Base-by-base conservation (phyloP, 495 filamentous ascomycete species). In the Lasiosphaeria ovina region DNA sequence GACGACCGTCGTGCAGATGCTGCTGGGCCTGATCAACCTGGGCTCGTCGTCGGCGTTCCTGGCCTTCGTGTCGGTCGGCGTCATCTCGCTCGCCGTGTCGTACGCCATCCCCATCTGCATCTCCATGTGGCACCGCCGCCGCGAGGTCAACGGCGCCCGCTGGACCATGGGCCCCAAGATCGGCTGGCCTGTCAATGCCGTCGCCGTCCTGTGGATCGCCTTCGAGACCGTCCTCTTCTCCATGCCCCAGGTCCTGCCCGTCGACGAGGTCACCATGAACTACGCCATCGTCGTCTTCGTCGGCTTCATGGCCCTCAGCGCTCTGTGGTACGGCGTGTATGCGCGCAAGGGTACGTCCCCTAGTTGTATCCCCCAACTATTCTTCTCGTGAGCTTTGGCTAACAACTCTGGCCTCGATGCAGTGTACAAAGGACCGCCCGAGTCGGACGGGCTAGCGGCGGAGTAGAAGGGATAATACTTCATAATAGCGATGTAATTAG, bases 291-390 rank as follows among this genome's bases (percentile, higher is more conserved):
- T 85, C 0, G 84, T 84, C 4, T 72, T 72, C 60, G 79, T 83
- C 5, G 83, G 85, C 0, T 87, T 87, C 57, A 82, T 85, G 35
- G 71, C 77, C 0, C 69, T 84, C 36, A 80, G 71, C 53, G 63
- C 65, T n/a, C 63, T 79, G 1, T 91, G 87, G 87, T 91, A 92
- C 75, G 79, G 87, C 54, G 76, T 79, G 1, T 85, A 86, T 71
- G 88, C 87, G 12, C 81, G 85, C 56, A 87, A 86, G 60, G 66
- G 66, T 61, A 40, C 63, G 62, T 59, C 51, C 24, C 17, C 44
- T 55, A 42, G 42, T 17, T 44, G 32, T 42, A 11, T 44, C 36
- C 14, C n/a, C 32, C 36, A 1, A 24, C 36, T n/a, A 4, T 14
- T 14, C 6, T 34, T 54, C 6, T 38, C 4, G 4, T 34, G 5